A percentile compares a stretch with the other conserved stretches of the same genome.
phyloP scores from a whole-genome alignment of 495 filamentous ascomycete genomes.

The Darksidea phi region DNA sequence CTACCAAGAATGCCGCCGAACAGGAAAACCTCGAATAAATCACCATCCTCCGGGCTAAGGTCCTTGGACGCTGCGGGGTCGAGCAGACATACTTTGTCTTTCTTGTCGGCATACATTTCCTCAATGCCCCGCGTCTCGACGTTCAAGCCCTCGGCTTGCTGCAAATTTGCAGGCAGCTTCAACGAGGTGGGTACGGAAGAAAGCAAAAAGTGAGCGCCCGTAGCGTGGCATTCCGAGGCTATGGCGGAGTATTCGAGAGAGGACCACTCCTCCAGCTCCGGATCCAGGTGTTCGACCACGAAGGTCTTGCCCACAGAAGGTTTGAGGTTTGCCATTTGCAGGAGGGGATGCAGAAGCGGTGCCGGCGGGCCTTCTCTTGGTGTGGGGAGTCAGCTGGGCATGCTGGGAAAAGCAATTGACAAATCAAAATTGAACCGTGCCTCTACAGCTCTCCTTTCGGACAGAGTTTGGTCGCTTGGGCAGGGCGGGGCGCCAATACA shows the following conservation, averaged over 20 bases:
- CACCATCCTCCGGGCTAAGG: constrained; percentile 76
- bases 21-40: constrained; percentile 82
- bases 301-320: constrained; percentile 56
- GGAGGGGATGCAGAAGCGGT: constrained; percentile 9
- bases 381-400: constrained; percentile 33
- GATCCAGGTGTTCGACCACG: constrained; percentile 90
- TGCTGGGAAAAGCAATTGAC: constrained; percentile 22
- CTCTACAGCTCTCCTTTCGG: constrained; percentile 10
- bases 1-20: constrained; percentile 94
- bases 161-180: constrained; percentile 63
- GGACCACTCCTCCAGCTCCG: constrained; percentile 92
- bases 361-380: constrained; percentile 32
- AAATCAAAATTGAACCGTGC: constrained; percentile 21
- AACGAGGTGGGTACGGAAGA: constrained; percentile 74
- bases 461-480: constrained; percentile 2
- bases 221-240: constrained; percentile 69
- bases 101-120: constrained; percentile 64
- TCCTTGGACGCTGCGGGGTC: constrained; percentile 82
- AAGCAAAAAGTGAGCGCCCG: constrained; percentile 71
- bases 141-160: constrained; percentile 57
- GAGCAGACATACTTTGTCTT: constrained; percentile 76
- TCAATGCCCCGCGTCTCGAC: constrained; percentile 75
- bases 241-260: constrained; percentile 86
- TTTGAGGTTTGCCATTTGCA: constrained; percentile 28
- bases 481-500: constrained; percentile 6